A percentile compares a stretch with the other conserved stretches of the same genome.
Conservation (phyloP, 345 rosid genomes). For the Camelina sativa region DNA sequence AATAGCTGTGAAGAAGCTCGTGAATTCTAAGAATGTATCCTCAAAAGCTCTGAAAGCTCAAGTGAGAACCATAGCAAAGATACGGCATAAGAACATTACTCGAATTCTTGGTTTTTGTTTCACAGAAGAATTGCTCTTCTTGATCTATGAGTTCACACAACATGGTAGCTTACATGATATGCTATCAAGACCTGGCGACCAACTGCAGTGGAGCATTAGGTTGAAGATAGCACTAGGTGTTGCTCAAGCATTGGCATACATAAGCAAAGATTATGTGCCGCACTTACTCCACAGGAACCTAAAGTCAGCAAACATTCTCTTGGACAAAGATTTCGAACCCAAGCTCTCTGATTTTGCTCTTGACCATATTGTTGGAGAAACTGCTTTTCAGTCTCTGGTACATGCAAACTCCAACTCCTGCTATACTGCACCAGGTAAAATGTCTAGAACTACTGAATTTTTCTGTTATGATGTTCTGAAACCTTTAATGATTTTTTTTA, state of each 20-base stretch:
- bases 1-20: constrained; percentile 77
- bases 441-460: background rate
- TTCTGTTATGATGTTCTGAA: constrained; percentile 11
- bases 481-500: background rate
- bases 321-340: constrained; percentile 72
- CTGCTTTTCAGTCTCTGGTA: constrained; percentile 69
- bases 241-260: constrained; percentile 81
- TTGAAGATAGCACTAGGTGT: constrained; percentile 79
- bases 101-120: constrained; percentile 83
- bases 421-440: constrained; percentile 80
- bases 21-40: constrained; percentile 62
- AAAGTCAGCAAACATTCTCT: constrained; percentile 75
- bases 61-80: constrained; percentile 85
- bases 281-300: constrained; percentile 81
- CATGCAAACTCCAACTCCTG: constrained; percentile 64
- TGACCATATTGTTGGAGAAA: constrained; percentile 76
- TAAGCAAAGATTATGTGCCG: constrained; percentile 79
- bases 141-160: constrained; percentile 70
- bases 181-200: constrained; percentile 53
- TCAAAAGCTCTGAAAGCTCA: constrained; percentile 74
- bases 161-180: constrained; percentile 82
- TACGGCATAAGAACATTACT: constrained; percentile 75
- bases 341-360: constrained; percentile 84
- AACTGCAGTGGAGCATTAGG: constrained; percentile 74
- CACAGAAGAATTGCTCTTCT: constrained; percentile 72